These are phyloP conservation scores for Trichoderma sp. DNA, from an alignment of 2,329 filamentous ascomycete species.

Conservation along the genomic window DNA sequence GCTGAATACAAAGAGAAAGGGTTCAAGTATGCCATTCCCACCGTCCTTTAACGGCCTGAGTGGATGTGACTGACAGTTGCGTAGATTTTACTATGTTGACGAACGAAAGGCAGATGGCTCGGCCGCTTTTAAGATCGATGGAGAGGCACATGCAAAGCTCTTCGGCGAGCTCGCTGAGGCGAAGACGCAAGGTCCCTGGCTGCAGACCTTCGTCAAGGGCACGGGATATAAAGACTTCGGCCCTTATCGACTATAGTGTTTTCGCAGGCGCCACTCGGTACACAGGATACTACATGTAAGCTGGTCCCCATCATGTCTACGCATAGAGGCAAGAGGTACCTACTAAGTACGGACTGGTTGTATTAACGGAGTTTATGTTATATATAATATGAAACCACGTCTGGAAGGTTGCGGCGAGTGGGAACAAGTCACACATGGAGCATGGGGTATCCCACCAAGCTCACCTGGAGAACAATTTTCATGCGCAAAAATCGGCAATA, in stretches of 20 bases:
- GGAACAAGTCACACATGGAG: background rate
- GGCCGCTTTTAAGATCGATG: constrained; percentile 5
- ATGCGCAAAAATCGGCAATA: constrained; percentile 3
- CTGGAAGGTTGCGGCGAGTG: background rate
- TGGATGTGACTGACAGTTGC: background rate
- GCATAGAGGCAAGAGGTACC: too few species aligned
- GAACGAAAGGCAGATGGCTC: constrained; percentile 10
- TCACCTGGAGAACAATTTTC: constrained; percentile 2
- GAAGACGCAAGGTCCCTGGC: constrained; percentile 1
- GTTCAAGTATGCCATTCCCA: background rate
- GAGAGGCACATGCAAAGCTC: constrained; percentile 8
- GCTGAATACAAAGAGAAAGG: constrained; percentile 3
- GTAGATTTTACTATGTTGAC: constrained; percentile 4
- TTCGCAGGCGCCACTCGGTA: background rate
- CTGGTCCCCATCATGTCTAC: too few species aligned
- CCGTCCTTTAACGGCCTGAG: background rate
- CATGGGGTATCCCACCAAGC: constrained; percentile 5
- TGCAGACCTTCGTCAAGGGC: constrained; percentile 7
- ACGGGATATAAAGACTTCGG: background rate
- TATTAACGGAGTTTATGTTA: background rate
- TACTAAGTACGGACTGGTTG: too few species aligned
- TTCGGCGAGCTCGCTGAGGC: background rate
- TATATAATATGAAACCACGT: background rate
- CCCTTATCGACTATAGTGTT: background rate
- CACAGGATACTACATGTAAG: background rate